Conservation (phyloP, 164 flowering plant species). For the Malania oleifera region DNA sequence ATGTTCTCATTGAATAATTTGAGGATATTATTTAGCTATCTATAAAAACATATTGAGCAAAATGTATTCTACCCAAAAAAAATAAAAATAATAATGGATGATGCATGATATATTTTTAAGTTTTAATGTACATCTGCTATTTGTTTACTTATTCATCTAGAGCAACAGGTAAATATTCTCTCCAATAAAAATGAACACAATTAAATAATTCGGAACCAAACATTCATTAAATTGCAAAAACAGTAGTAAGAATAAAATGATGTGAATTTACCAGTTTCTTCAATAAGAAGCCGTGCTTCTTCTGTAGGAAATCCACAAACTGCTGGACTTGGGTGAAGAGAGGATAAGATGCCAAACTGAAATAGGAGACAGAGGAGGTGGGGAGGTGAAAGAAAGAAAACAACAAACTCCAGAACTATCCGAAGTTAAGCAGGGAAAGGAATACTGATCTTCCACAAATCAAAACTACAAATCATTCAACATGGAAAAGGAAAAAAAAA, state of each 20-base stretch:
- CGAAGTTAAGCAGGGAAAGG: background rate
- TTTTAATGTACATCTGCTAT: background rate
- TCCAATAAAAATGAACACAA: background rate
- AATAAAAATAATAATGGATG: too few relatives aligned
- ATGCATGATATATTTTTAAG: too few relatives aligned
- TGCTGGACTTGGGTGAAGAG: constrained; percentile 96
- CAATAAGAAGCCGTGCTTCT: constrained; percentile 70
- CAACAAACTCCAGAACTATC: constrained; percentile 1
- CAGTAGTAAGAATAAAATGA: background rate
- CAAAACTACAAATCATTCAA: background rate
- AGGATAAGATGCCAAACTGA: constrained; percentile 79
- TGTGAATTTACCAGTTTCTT: constrained; percentile 61
- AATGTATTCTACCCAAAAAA: too few relatives aligned
- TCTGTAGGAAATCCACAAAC: constrained; percentile 95
- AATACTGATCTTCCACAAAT: background rate
- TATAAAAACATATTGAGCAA: too few relatives aligned
- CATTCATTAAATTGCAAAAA: background rate
- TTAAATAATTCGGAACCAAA: background rate
- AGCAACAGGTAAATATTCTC: background rate
- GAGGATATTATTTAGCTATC: too few relatives aligned
- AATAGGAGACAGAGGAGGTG: too few relatives aligned
- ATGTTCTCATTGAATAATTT: too few relatives aligned
- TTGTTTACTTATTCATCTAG: background rate
- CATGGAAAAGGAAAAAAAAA: too few relatives aligned
- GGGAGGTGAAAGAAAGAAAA: constrained; percentile 12